phyloP scores from a whole-genome alignment of 116 monocot species.

The Dioscorea cayenensis region DNA sequence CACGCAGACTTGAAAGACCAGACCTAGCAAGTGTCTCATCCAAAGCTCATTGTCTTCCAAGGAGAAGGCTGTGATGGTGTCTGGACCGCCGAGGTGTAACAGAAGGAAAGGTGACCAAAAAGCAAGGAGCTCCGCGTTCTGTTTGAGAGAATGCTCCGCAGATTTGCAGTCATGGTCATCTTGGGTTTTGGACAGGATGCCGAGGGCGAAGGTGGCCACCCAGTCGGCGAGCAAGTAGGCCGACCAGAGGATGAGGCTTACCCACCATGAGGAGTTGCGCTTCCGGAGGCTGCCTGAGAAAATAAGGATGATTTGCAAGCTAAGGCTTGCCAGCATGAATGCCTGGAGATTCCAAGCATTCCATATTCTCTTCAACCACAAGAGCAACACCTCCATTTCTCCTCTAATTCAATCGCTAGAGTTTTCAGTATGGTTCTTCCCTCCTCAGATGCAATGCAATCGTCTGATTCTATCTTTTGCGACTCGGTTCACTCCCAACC shows the following conservation, averaged over 20 bases:
- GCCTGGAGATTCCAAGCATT: slow-evolving; percentile 7
- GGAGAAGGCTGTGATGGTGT: slow-evolving; percentile 42
- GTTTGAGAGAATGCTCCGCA: not conserved
- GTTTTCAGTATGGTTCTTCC: not conserved
- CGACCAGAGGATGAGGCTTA: slow-evolving; percentile 8
- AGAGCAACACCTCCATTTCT: not conserved
- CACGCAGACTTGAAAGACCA: slow-evolving; percentile 10
- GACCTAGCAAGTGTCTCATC: slow-evolving; percentile 21
- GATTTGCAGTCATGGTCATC: not conserved
- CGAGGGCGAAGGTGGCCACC: slow-evolving; percentile 24
- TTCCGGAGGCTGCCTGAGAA: slow-evolving; percentile 4
- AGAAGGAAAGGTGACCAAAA: slow-evolving; percentile 46
- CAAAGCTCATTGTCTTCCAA: slow-evolving; percentile 58
- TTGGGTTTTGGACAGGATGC: slow-evolving; percentile 12
- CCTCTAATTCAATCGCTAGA: not conserved
- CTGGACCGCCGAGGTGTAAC: slow-evolving; percentile 40
- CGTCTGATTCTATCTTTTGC: no score
- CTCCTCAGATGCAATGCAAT: no score
- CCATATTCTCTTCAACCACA: not conserved
- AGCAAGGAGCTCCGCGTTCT: slow-evolving; percentile 1
- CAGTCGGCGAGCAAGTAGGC: slow-evolving; percentile 25
- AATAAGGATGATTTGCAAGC: slow-evolving; percentile 20
- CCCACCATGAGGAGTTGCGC: not conserved
- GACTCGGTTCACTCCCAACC: no score
- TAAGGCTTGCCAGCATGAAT: slow-evolving; percentile 12